Base-by-base conservation (phyloP, 1,284 basidiomycete genomes). In the Stygiomarasmius scandens region DNA sequence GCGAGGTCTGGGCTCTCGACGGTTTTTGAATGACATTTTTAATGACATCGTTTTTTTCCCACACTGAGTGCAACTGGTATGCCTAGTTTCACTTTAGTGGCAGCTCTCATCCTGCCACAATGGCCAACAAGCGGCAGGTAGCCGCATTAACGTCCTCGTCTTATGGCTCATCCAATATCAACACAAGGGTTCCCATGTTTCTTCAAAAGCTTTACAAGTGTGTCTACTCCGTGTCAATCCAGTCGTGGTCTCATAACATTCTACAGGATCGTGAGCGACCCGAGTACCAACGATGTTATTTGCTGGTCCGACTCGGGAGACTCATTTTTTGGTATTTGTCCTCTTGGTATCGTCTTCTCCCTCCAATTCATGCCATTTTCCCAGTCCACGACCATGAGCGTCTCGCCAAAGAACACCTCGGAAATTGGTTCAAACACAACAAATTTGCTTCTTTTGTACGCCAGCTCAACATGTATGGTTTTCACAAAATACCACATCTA, bases 381-480 rank as follows among this genome's bases (percentile, higher is more conserved):
- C 4, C 67, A 96, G 96, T 99, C 8, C 87, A 95, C 51, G 93
- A 97, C 74, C 92, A 95, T 68, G 95, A 98, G 71, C 87, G 89
- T 23, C 95, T 99, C 69, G 92, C 93, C 2, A 88, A 90, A 49
- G 92, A 98, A 72, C 85, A 97, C 24, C 82, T 98, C 6, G 93
- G 93, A 2, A 84, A 88, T 49, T 98, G 92, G 90, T 98, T 98
- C 85, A 98, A 98, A 72, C 96, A 98, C 77, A 87, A 89, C 63
- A 96, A 96, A 73, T 97, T 97, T 71, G 88, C 87, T 49, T 94
- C 92, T 45, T 98, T 98, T 69, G 95, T 98, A 36, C 86, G 96
- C 38, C 96, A 98, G 73, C 83, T 98, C 67, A 98, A 98, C 81
- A 97, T 97, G 94, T 96, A 96, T 72, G 94, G 93, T 47, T 96